These are phyloP conservation scores for Coccomyxa subellipsoidea DNA, from an alignment of 163 green algal genomes.

Conservation along the genomic window DNA sequence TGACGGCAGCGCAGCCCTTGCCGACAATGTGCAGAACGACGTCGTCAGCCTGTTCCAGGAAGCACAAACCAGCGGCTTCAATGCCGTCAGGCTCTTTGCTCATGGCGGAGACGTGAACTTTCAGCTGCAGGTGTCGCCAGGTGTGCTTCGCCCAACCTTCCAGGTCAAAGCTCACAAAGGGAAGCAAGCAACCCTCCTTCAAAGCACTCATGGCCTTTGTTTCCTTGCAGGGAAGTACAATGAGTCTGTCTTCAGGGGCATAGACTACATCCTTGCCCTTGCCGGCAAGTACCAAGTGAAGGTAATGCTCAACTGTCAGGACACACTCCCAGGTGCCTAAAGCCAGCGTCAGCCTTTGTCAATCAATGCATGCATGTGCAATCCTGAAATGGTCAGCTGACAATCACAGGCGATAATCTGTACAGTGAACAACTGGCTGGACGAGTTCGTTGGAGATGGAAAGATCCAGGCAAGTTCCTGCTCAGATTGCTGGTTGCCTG, in stretches of 20 bases:
- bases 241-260: constrained; percentile 13
- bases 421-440: constrained; percentile 4
- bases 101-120: background rate
- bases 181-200: no score
- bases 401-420: background rate
- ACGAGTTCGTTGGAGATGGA: background rate
- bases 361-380: constrained; percentile 2
- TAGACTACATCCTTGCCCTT: constrained; percentile 21
- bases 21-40: background rate
- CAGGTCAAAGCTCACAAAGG: background rate
- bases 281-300: constrained; percentile 16
- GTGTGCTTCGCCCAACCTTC: background rate
- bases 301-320: background rate
- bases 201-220: no score
- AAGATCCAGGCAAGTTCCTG: background rate
- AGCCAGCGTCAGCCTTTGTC: background rate
- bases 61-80: constrained; percentile 7
- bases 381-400: background rate
- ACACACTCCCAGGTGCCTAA: background rate
- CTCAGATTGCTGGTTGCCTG: no score
- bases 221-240: constrained; percentile 19
- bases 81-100: constrained; percentile 7
- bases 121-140: constrained; percentile 2
- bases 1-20: background rate
- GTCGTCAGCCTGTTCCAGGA: constrained; percentile 1